Percentiles rank a stretch among this genome's conserved stretches.
phyloP scores from a whole-genome alignment of 495 filamentous ascomycete species.

The Penicillium daleae region DNA sequence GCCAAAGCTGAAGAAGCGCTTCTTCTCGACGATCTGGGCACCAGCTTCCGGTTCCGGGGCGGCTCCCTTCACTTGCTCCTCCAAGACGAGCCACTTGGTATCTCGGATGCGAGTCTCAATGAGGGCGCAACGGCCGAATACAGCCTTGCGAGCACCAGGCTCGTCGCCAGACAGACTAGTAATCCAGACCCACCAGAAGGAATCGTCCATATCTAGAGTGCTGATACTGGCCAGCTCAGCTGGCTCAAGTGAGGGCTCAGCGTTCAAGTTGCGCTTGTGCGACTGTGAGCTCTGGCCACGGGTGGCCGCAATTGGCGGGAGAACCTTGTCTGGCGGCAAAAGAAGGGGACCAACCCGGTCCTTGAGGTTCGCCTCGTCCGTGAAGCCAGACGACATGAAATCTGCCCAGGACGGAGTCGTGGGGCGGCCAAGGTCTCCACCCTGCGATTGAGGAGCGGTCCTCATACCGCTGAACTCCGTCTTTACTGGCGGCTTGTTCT shows the following conservation, averaged over 20 bases:
- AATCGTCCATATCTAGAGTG: constrained; percentile 85
- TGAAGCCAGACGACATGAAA: constrained; percentile 91
- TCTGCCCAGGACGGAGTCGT: constrained; percentile 98
- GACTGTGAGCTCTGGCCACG: constrained; percentile 87
- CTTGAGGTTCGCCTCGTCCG: constrained; percentile 64
- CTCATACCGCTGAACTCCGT: constrained; percentile 45
- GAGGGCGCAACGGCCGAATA: constrained; percentile 91
- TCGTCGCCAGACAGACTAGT: constrained; percentile 93
- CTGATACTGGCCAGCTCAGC: constrained; percentile 93
- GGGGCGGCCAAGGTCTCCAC: constrained; percentile 71
- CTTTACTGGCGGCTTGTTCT: constrained; percentile 39
- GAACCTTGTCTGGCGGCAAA: constrained; percentile 86
- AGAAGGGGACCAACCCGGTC: constrained; percentile 61
- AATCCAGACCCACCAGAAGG: constrained; percentile 99
- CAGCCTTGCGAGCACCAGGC: constrained; percentile 78
- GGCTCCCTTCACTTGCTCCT: constrained; percentile 95
- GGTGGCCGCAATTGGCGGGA: constrained; percentile 74
- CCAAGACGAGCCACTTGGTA: constrained; percentile 89
- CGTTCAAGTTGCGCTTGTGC: constrained; percentile 69
- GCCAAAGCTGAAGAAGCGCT: constrained; percentile 83
- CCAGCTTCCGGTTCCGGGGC: constrained; percentile 82
- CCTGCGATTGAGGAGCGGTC: constrained; percentile 63
- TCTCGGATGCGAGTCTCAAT: constrained; percentile 83
- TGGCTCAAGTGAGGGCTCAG: constrained; percentile 73
- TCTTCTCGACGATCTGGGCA: constrained; percentile 92